Evolutionary conservation across 129 eudicot species (phyloP), one percentile per base, ranked within the genome.

Genomic region (Artemisia annua): DNA sequence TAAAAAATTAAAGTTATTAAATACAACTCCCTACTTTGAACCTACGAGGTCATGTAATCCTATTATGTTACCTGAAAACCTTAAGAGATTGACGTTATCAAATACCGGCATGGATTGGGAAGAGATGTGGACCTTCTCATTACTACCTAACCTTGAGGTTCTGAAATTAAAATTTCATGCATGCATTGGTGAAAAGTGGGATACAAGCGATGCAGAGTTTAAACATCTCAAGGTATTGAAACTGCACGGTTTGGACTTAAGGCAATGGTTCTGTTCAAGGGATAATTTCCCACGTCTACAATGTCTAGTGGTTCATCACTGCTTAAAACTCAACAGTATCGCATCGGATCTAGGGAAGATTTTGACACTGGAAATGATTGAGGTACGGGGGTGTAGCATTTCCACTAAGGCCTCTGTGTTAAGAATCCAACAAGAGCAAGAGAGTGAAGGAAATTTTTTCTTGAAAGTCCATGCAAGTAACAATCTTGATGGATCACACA

Each of bases 1-100:
- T n/a, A 56, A 77, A 80, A 70, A 70, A 11, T 1, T 86, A 70
- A 85, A 79, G 75, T 30, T 77, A 14, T 20, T 56, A 0, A 67
- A 77, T 9, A 68, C 69, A 35, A 17, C 9, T 51, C 8, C 51
- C 0, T 53, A 14, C 57, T 44, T 4, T 13, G 4, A 74, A 9
- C 11, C 44, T 14, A 74, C 48, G 1, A 35, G 72, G 50, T 74
- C 53, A 0, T 55, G 71, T 46, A 51, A 74, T 53, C 62, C 64
- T 18, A 11, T 35, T 56, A 15, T 3, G 19, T 77, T 77, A 13
- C 86, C 86, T 52, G 14, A 59, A 72, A 77, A 26, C 0, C 75
- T 82, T 0, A 77, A 54, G 63, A 66, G 72, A 22, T 20, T 82
- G 54, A 73, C 75, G 0, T 48, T 77, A 0, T 43, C 54, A n/a